Percentiles rank a stretch among this genome's conserved stretches.
phyloP scores from a whole-genome alignment of 306 rosid genomes.

The Lablab purpureus region DNA sequence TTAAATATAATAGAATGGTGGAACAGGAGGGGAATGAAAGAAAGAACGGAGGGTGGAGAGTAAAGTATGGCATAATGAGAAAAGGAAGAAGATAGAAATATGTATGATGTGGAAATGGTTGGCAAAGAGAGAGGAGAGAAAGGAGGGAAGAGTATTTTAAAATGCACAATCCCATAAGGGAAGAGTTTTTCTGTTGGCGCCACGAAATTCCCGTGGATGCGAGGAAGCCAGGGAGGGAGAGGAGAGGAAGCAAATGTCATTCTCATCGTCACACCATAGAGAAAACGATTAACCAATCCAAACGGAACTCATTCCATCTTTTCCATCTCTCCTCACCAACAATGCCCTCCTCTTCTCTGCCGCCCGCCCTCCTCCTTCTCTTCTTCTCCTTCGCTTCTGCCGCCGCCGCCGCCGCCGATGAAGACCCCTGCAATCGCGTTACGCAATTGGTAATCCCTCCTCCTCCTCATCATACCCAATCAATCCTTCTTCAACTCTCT shows the following conservation, averaged over 20 bases:
- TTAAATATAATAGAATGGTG: no score
- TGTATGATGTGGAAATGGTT: neutral
- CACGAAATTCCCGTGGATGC: slow-evolving; percentile 38
- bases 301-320: neutral
- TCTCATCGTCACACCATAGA: neutral
- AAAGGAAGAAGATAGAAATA: no score
- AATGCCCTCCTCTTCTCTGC: slow-evolving; percentile 37
- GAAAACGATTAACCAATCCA: neutral
- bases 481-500: neutral
- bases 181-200: neutral
- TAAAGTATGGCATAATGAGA: neutral
- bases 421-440: slow-evolving; percentile 29
- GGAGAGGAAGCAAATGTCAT: neutral
- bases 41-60: neutral
- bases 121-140: neutral
- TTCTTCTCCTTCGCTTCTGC: neutral
- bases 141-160: neutral
- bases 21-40: neutral
- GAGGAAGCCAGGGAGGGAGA: neutral
- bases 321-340: neutral
- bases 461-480: no score
- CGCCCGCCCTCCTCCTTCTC: slow-evolving; percentile 20
- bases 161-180: slow-evolving; percentile 4
- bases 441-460: slow-evolving; percentile 37
- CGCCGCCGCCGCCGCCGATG: neutral